Percentiles rank a stretch among this genome's conserved stretches.
Conservation (phyloP, 169 alveolate genomes). For the Cryptosporidium felis region DNA sequence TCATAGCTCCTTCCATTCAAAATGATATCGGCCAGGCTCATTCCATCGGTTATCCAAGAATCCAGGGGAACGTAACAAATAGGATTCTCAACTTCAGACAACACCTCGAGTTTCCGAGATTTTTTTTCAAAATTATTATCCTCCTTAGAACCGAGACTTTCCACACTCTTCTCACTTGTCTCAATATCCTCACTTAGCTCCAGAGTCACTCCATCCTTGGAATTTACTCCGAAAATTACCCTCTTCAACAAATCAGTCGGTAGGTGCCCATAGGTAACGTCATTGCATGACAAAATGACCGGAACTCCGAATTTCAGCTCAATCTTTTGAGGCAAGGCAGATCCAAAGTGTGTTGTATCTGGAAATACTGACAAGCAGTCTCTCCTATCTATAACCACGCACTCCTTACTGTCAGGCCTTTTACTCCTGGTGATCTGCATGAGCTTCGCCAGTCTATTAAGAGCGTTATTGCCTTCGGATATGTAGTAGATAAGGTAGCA, state of each 20-base stretch:
- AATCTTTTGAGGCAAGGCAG: not conserved
- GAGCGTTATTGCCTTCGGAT: conserved; percentile 63
- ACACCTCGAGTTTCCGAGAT: not conserved
- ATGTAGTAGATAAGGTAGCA: conserved; percentile 50
- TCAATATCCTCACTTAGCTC: not conserved
- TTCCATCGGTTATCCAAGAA: conserved; percentile 50
- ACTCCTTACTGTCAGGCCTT: no score
- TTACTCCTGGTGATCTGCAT: conserved; percentile 18
- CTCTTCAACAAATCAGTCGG: conserved; percentile 2
- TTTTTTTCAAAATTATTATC: not conserved
- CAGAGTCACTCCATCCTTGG: not conserved
- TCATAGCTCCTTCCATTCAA: conserved; percentile 56
- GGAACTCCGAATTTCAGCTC: conserved; percentile 13
- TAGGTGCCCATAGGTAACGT: not conserved
- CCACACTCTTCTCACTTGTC: not conserved
- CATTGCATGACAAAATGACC: conserved; percentile 11
- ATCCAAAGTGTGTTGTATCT: conserved; percentile 9
- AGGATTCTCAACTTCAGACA: conserved; percentile 7
- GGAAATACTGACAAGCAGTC: not conserved
- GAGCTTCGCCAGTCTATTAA: conserved; percentile 19
- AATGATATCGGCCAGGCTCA: conserved; percentile 58
- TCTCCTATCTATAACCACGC: not conserved
- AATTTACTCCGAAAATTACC: conserved; percentile 10
- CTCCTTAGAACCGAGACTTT: not conserved
- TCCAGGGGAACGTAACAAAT: conserved; percentile 53